phyloP scores from a whole-genome alignment of 768 basidiomycete genomes.

The Leccinum uliginosum region DNA sequence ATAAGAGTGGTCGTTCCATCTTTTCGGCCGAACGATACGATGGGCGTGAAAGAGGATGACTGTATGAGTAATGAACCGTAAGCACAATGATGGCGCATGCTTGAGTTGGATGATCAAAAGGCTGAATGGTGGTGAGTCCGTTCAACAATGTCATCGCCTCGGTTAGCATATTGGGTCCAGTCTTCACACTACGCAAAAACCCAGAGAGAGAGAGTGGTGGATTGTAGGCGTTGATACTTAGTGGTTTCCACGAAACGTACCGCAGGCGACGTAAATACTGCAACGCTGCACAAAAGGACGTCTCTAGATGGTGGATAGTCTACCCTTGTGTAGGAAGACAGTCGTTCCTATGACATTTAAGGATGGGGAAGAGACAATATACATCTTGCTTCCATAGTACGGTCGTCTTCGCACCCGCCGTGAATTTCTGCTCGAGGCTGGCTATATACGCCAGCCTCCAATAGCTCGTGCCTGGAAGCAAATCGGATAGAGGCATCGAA shows the following conservation, averaged over 20 bases:
- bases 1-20: not conserved
- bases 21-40: not conserved
- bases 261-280: conserved; percentile 30
- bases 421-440: conserved; percentile 24
- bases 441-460: conserved; percentile 30
- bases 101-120: too few species aligned
- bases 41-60: not conserved
- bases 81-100: not conserved
- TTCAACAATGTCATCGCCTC: too few species aligned
- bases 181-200: too few species aligned
- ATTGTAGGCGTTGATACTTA: too few species aligned
- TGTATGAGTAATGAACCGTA: conserved; percentile 11
- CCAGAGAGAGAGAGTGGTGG: too few species aligned
- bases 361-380: not conserved
- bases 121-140: too few species aligned
- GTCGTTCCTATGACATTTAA: too few species aligned
- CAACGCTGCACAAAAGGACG: too few species aligned
- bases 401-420: conserved; percentile 35
- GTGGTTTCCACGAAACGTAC: conserved; percentile 8
- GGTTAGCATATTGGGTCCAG: too few species aligned
- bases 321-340: too few species aligned
- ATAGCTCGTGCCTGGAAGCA: conserved; percentile 17
- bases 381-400: conserved; percentile 34
- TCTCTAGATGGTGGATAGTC: too few species aligned
- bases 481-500: too few species aligned